Percentiles rank a stretch among this genome's conserved stretches.
These are phyloP conservation scores for Silene vulgaris DNA, from an alignment of 179 eudicot species.

Conservation along the genomic window DNA sequence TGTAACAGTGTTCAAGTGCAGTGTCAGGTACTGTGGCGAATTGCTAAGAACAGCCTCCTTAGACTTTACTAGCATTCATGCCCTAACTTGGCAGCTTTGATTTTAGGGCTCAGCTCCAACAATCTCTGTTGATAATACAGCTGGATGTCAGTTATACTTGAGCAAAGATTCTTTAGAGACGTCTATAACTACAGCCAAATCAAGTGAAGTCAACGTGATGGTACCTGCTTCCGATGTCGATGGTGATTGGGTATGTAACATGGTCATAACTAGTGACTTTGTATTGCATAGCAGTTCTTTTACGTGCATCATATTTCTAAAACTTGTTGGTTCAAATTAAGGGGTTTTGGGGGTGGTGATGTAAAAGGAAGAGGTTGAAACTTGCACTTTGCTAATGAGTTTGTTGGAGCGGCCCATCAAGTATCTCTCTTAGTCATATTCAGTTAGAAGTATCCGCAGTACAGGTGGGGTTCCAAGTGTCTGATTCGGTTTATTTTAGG, in stretches of 20 bases:
- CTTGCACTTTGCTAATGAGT: neutral
- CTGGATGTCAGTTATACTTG: slow-evolving; percentile 89
- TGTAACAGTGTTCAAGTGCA: slow-evolving; percentile 90
- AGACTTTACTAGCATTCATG: slow-evolving; percentile 2
- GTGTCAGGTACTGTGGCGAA: slow-evolving; percentile 59
- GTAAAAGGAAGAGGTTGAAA: neutral
- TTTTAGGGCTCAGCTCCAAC: slow-evolving; percentile 89
- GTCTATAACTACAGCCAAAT: slow-evolving; percentile 88
- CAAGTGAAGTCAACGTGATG: slow-evolving; percentile 88
- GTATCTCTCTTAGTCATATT: neutral
- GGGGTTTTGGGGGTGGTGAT: neutral
- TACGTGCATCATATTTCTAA: neutral
- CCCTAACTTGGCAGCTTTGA: slow-evolving; percentile 19
- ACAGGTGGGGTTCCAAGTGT: too few species aligned
- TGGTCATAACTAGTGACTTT: slow-evolving; percentile 4
- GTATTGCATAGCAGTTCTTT: neutral
- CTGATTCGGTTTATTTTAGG: too few species aligned
- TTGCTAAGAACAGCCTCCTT: neutral
- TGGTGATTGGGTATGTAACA: slow-evolving; percentile 76
- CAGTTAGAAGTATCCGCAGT: too few species aligned
- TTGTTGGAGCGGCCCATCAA: neutral
- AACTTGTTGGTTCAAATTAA: neutral
- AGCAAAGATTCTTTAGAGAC: slow-evolving; percentile 76
- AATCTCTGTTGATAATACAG: slow-evolving; percentile 84
- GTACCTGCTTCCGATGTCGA: slow-evolving; percentile 72